Base-by-base conservation (phyloP, 345 rosid species). In the Gossypium thurberi region DNA sequence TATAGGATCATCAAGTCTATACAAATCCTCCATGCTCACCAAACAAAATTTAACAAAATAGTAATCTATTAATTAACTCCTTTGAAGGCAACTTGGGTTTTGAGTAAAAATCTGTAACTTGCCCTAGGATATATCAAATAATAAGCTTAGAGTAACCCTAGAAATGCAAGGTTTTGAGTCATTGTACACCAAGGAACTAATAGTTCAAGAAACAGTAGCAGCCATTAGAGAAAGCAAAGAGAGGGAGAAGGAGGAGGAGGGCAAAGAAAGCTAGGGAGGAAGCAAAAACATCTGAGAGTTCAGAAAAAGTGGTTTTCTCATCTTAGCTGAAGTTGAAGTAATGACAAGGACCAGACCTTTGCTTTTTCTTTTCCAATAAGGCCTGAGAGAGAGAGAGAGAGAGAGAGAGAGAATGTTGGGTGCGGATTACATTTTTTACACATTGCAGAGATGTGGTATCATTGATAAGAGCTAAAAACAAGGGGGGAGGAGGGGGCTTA, bases 341-440 rank as follows among this genome's bases (percentile, higher is more conserved):
- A 42, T 78, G 85, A 84, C 67, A 79, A 75, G 65, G 86, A 81
- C 84, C 64, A 53, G 78, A 77, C 85, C 50, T 23, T 18, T 23
- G 61, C 77, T 80, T 56, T 48, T 81, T 81, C 86, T 86, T 86
- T 86, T 63, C 87, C 83, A 78, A 83, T 82, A 78, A 76, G 76
- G 73, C 62, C 75, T 56, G 21, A 60, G 76, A 56, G 61, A n/a
- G 65, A 70, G 8, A 73, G 59, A 23, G 21, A 67, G 76, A 56
- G 59, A n/a, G 65, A 66, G 63, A 58, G 63, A 58, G 63, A 59
- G 60, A 60, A 56, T 76, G 64, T 61, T 37, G 56, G 53, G 50
- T 26, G 48, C 43, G 43, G 71, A 26, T 66, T 66, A 64, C 64
- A 55, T 8, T 55, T 73, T 50, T 14, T 6, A 20, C 60, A 23